Conservation (phyloP, 257 asterid genomes). For the Nicotiana otophora region DNA sequence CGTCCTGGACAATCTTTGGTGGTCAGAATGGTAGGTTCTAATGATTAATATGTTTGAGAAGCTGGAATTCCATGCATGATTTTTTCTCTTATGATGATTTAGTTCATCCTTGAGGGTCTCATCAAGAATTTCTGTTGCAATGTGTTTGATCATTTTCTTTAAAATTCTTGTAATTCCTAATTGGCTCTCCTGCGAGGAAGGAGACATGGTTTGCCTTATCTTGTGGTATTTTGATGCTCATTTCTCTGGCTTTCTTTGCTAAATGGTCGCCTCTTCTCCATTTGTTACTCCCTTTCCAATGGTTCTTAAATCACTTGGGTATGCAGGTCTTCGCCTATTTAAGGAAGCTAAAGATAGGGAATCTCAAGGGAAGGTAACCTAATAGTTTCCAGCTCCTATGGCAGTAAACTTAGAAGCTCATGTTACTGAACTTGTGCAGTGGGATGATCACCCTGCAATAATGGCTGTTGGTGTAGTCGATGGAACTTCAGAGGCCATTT, state of each 20-base stretch:
- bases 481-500: constrained; percentile 88
- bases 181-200: background rate
- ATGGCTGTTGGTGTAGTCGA: constrained; percentile 97
- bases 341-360: constrained; percentile 91
- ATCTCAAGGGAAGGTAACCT: constrained; percentile 54
- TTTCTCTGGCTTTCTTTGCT: background rate
- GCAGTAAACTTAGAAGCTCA: background rate
- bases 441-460: constrained; percentile 84
- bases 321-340: constrained; percentile 81
- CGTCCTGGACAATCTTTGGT: constrained; percentile 96
- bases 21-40: constrained; percentile 78
- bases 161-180: background rate
- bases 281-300: background rate
- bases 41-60: constrained; percentile 19
- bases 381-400: background rate
- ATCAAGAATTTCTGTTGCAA: background rate
- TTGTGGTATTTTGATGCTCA: background rate
- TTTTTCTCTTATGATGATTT: background rate
- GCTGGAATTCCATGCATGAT: background rate
- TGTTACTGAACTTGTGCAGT: constrained; percentile 31
- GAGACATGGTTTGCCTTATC: background rate
- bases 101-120: background rate
- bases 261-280: background rate
- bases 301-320: constrained; percentile 12
- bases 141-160: background rate